Conservation (phyloP, 257 asterid species). For the Solanum bulbocastanum region DNA sequence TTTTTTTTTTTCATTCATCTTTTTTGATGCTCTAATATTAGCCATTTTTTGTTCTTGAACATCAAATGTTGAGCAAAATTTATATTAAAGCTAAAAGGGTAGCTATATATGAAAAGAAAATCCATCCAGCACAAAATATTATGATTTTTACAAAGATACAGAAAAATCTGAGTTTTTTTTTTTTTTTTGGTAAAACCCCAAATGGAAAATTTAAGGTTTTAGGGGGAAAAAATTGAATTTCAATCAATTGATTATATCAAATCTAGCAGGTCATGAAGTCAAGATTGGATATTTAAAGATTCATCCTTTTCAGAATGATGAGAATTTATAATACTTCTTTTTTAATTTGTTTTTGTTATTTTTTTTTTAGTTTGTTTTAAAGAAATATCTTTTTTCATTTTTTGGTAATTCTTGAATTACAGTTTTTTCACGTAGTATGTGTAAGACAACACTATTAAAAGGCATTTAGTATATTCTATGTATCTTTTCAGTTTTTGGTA, state of each 20-base stretch:
- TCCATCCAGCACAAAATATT: slow-evolving; percentile 20
- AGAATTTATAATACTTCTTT: too few relatives aligned
- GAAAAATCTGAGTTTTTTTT: slow-evolving; percentile 17
- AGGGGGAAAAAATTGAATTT: not conserved
- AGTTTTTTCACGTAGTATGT: too few relatives aligned
- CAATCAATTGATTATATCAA: not conserved
- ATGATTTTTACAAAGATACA: slow-evolving; percentile 17
- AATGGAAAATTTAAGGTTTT: not conserved
- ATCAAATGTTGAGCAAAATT: slow-evolving; percentile 16
- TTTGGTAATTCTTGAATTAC: too few relatives aligned
- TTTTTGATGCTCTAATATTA: slow-evolving; percentile 27
- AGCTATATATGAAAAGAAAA: slow-evolving; percentile 8
- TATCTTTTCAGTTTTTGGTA: too few relatives aligned
- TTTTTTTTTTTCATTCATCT: slow-evolving; percentile 55
- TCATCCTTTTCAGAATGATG: not conserved
- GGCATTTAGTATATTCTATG: too few relatives aligned
- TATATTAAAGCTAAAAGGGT: slow-evolving; percentile 23
- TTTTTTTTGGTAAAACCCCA: not conserved
- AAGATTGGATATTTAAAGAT: not conserved
- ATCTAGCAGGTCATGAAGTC: not conserved
- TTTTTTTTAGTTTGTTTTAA: too few relatives aligned
- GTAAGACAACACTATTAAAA: too few relatives aligned
- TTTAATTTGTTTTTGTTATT: too few relatives aligned
- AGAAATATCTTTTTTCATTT: too few relatives aligned
- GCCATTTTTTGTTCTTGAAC: slow-evolving; percentile 39